Evolutionary conservation across 441 rosid genomes (phyloP), one percentile per base, ranked within the genome.

Genomic region (Adansonia rubrostipa): DNA sequence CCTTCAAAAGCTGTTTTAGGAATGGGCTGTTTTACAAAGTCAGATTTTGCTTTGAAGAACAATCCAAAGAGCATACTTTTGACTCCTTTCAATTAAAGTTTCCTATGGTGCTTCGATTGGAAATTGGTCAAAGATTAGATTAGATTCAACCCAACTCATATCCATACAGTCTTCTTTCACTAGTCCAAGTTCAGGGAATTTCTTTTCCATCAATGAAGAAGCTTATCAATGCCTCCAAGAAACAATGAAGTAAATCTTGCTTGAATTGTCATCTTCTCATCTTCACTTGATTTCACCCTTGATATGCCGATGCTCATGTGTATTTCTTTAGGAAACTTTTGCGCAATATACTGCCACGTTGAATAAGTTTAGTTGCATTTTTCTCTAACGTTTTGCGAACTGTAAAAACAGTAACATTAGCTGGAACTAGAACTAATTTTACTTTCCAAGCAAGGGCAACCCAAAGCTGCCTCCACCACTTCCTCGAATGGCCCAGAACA

Each of bases 391-490:
- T 53, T 14, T 15, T 80, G 4, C 11, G 42, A 0, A 79, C 61
- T 1, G 56, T 57, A 71, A 83, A 85, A 11, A 78, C 86, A 0
- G 90, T 85, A 2, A 87, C 78, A 15, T 48, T 84, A 62, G 64
- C 88, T 60, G 71, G 71, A 67, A 67, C 53, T 1, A 33, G 14
- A 45, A 67, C 71, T 13, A 90, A 58, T 17, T 75, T 71, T 0
- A 90, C 48, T 75, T 82, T 87, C 85, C 89, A 89, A 4, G 89
- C 79, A 13, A 90, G 75, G 0, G 89, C 80, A 14, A 90, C 84
- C 92, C 90, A 65, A 78, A 89, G 62, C 90, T 89, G 9, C 85
- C 85, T 56, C 88, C 88, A 7, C 92, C 89, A 5, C 89, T 89
- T 54, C 92, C 90, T 76, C 86, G 76, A 11, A 89, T 80, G 11